A percentile compares a stretch with the other conserved stretches of the same genome.
Evolutionary conservation across 345 rosid species (phyloP).

Genomic region (Pugionium cornutum): DNA sequence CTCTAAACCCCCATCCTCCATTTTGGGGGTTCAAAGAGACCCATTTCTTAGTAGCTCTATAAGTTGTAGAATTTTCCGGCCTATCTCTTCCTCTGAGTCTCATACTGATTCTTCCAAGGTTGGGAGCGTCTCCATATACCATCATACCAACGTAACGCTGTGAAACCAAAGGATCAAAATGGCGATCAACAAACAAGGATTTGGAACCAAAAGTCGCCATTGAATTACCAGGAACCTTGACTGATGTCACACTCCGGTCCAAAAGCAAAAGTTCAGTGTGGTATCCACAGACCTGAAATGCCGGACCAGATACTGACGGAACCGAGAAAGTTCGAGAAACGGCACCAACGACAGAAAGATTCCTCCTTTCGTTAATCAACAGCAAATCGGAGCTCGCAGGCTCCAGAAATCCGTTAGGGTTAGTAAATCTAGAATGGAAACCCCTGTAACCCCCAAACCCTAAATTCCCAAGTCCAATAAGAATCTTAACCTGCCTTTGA

Average conservation of each 20-base stretch:
- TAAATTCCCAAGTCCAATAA: conserved; percentile 58
- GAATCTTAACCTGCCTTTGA: conserved; percentile 46
- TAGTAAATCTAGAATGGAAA: conserved; percentile 55
- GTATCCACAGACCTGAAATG: conserved; percentile 84
- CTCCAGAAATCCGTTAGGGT: conserved; percentile 51
- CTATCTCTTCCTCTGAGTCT: conserved; percentile 53
- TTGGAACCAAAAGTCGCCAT: conserved; percentile 65
- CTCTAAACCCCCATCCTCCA: conserved; percentile 50
- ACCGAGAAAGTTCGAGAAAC: conserved; percentile 74
- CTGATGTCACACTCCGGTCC: conserved; percentile 41
- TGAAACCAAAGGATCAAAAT: conserved; percentile 43
- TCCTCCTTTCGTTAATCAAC: conserved; percentile 56
- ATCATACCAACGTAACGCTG: conserved; percentile 39
- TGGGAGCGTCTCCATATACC: conserved; percentile 34
- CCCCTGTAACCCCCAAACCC: conserved; percentile 53
- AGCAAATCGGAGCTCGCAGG: conserved; percentile 64
- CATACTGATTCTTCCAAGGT: conserved; percentile 63
- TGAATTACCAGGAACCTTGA: conserved; percentile 34
- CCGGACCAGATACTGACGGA: conserved; percentile 89
- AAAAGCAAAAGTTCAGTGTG: conserved; percentile 66
- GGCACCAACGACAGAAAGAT: conserved; percentile 77
- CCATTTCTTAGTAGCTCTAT: conserved; percentile 57
- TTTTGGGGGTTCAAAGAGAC: conserved; percentile 35
- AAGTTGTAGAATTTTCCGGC: conserved; percentile 43
- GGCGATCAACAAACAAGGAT: conserved; percentile 44